Percentiles rank a stretch among this genome's conserved stretches.
These are phyloP conservation scores for Ascochyta viciae-villosae DNA, from an alignment of 2,329 filamentous ascomycete species.

Conservation along the genomic window DNA sequence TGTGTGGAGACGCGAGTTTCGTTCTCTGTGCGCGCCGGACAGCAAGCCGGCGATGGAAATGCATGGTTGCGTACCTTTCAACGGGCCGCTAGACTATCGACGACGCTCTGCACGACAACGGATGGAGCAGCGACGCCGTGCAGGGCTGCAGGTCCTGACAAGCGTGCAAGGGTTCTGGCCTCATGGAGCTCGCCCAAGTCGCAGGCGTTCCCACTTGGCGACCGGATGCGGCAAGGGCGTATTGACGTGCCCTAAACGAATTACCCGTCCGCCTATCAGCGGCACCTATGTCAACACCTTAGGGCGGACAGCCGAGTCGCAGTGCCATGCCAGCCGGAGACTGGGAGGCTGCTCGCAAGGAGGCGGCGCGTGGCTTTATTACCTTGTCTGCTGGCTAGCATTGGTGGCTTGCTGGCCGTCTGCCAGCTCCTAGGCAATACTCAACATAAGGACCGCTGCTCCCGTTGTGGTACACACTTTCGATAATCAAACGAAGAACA, in stretches of 20 bases:
- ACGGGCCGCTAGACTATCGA: conserved; percentile 21
- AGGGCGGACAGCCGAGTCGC: conserved; percentile 13
- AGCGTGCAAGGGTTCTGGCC: conserved; percentile 14
- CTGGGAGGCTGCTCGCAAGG: conserved; percentile 26
- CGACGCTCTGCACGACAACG: conserved; percentile 15
- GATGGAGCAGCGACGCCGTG: conserved; percentile 14
- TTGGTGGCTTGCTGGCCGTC: conserved; percentile 27
- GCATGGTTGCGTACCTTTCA: conserved; percentile 15
- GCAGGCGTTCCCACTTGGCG: conserved; percentile 6
- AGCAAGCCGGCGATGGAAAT: conserved; percentile 6
- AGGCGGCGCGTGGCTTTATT: conserved; percentile 38
- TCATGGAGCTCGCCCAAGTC: conserved; percentile 4
- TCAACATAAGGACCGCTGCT: conserved; percentile 38
- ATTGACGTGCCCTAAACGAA: conserved; percentile 17
- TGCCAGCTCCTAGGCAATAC: conserved; percentile 31
- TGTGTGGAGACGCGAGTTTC: neutral
- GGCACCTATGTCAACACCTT: conserved; percentile 18
- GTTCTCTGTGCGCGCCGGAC: neutral
- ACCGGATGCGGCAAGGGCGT: conserved; percentile 14
- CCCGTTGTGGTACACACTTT: conserved; percentile 28
- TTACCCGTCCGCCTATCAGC: conserved; percentile 20
- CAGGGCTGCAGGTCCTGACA: conserved; percentile 23
- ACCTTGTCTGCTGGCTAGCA: conserved; percentile 23
- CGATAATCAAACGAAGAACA: conserved; percentile 23
- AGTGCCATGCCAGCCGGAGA: conserved; percentile 29